These are phyloP conservation scores for Symbiodinium natans DNA, from an alignment of 73 alveolate genomes.

Conservation along the genomic window DNA sequence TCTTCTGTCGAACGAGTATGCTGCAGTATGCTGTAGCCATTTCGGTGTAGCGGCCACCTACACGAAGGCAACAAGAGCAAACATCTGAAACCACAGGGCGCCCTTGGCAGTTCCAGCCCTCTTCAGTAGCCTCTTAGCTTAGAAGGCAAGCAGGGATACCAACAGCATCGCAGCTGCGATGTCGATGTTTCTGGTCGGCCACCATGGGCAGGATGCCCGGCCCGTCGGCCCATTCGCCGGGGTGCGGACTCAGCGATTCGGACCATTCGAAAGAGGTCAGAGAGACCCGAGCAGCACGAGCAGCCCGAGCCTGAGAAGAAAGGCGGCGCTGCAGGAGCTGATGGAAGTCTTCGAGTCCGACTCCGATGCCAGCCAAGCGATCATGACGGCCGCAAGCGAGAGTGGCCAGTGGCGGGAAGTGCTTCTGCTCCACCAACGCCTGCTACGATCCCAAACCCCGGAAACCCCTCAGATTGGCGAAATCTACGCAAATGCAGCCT, in stretches of 20 bases:
- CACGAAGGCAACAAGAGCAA: too few relatives aligned
- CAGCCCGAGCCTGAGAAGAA: background rate
- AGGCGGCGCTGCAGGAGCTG: slow-evolving; percentile 31
- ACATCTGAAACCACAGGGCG: too few relatives aligned
- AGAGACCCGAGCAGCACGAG: too few relatives aligned
- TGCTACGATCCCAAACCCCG: background rate
- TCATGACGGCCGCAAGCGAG: slow-evolving; percentile 58
- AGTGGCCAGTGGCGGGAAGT: slow-evolving; percentile 78
- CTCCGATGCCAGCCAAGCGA: slow-evolving; percentile 17
- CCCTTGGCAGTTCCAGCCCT: too few relatives aligned
- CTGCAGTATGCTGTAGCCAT: too few relatives aligned
- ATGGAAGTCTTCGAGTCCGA: slow-evolving; percentile 54
- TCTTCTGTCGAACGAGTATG: too few relatives aligned
- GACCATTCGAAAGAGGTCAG: too few relatives aligned
- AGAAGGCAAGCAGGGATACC: too few relatives aligned
- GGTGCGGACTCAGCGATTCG: too few relatives aligned
- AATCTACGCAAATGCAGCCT: slow-evolving; percentile 22
- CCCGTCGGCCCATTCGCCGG: background rate
- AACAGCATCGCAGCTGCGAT: too few relatives aligned
- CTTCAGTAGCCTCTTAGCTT: background rate
- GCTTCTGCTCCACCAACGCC: slow-evolving; percentile 28
- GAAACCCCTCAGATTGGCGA: slow-evolving; percentile 4
- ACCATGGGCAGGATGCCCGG: background rate
- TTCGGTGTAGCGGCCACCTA: background rate
- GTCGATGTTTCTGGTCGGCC: too few relatives aligned